Base-by-base conservation (phyloP, 2,329 filamentous ascomycete species). In the Cucurbitaria berberidis region DNA sequence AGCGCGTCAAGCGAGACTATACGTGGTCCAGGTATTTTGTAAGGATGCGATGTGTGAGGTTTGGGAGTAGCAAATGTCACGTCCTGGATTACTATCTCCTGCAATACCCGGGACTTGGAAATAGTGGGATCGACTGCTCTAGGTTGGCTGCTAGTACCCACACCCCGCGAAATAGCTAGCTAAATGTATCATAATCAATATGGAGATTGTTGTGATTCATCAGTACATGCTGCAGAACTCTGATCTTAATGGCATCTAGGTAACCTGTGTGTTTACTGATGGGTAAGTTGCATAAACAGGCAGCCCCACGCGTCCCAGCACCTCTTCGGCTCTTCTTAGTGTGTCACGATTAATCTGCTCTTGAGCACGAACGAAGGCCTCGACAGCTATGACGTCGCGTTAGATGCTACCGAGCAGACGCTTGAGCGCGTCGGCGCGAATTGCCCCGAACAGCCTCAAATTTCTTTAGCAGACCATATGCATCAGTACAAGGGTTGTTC, bases 371-470 rank as follows among this genome's bases (percentile, higher is more conserved):
- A n/a, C n/a, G n/a, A n/a, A 26, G 24, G 5, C 24, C 19, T 39
- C 5, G 36, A 39, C 40, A 29, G 22, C 15, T 8, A n/a, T 36
- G 36, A 35, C 11, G 39, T 60, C 59, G 54, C 54, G 41, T 44
- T 24, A 57, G 43, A 35, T 32, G 24, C 7, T 32, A 44, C 59
- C 57, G 55, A 56, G 50, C 24, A 48, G 19, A 9, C 32, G 40
- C 22, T 30, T 48, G 34, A 41, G 21, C n/a, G 21, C n/a, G n/a
- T 57, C 60, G 53, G 55, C 21, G 21, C 19, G 21, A n/a, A 41
- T 18, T 54, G 18, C 39, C 26, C 54, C 54, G 48, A 48, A 35
- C 30, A 32, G 32, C 22, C 22, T 34, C 15, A 24, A 13, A 3
- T 8, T n/a, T 46, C 44, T 22, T 15, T 13, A 48, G 26, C 43